Conservation (phyloP, 805 yeast species). For the Grigorovia yakushimaensis region DNA sequence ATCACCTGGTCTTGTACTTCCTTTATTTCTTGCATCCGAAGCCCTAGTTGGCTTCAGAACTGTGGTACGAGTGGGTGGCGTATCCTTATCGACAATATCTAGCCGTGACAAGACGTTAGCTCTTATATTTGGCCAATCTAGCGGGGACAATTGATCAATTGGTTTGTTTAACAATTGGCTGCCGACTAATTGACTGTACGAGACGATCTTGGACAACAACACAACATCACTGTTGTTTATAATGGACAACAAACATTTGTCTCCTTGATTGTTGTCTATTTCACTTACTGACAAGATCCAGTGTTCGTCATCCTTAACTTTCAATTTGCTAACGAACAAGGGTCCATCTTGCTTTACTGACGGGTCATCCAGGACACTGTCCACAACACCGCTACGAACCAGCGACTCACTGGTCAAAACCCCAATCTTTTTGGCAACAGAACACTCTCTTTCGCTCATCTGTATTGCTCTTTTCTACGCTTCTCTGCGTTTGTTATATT, state of each 20-base stretch:
- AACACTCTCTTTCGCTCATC: neutral
- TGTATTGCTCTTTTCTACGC: neutral
- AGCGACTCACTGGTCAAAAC: neutral
- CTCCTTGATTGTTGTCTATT: neutral
- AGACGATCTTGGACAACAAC: neutral
- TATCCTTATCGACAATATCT: neutral
- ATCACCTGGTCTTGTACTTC: conserved; percentile 14
- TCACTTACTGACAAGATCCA: neutral
- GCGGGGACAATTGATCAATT: neutral
- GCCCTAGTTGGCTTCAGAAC: neutral
- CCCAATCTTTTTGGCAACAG: neutral
- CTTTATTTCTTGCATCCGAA: neutral
- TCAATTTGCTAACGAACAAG: neutral
- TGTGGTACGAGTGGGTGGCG: neutral
- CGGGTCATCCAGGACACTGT: neutral
- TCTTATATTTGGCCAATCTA: neutral
- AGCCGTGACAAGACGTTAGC: neutral
- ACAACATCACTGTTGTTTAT: neutral
- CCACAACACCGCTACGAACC: neutral
- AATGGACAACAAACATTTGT: neutral
- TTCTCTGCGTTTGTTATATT: neutral
- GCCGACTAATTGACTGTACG: neutral
- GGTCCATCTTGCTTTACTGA: neutral
- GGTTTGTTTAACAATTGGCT: neutral
- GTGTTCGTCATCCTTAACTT: neutral